A percentile compares a stretch with the other conserved stretches of the same genome.
Evolutionary conservation across 176 grass and related monocot species (phyloP).

Genomic region (Carex scoparia): DNA sequence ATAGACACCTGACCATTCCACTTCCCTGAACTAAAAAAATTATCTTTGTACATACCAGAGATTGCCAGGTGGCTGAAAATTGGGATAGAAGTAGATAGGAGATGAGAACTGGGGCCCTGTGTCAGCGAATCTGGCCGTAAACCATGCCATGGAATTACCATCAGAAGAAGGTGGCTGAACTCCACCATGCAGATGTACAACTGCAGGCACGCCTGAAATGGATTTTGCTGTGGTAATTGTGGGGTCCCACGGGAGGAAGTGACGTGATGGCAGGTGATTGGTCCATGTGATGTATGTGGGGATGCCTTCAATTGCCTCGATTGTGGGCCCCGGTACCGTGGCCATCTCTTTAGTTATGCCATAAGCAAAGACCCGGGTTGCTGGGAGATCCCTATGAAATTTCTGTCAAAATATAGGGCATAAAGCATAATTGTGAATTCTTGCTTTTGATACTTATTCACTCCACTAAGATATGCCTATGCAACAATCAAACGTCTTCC

Average conservation of each 20-base stretch:
- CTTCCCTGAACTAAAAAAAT: neutral
- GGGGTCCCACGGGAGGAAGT: slow-evolving; percentile 38
- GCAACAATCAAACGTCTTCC: neutral
- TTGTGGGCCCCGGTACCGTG: slow-evolving; percentile 42
- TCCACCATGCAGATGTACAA: slow-evolving; percentile 51
- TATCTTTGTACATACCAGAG: slow-evolving; percentile 30
- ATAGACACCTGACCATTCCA: neutral
- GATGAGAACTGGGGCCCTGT: slow-evolving; percentile 27
- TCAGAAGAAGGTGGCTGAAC: slow-evolving; percentile 41
- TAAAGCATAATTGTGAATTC: neutral
- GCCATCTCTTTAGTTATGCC: slow-evolving; percentile 4
- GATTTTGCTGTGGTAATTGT: slow-evolving; percentile 16
- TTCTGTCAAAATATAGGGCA: slow-evolving; percentile 20
- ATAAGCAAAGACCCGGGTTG: slow-evolving; percentile 34
- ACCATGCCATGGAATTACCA: slow-evolving; percentile 41
- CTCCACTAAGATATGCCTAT: neutral
- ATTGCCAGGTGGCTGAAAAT: slow-evolving; percentile 43
- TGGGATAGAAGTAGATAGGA: slow-evolving; percentile 31
- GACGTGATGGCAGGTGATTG: slow-evolving; percentile 27
- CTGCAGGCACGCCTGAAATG: slow-evolving; percentile 33
- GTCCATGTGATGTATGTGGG: slow-evolving; percentile 41
- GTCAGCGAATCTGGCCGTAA: slow-evolving; percentile 22
- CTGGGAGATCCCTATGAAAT: slow-evolving; percentile 42
- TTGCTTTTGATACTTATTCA: neutral
- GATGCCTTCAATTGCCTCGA: slow-evolving; percentile 31